These are phyloP conservation scores for Trifolium repens DNA, from an alignment of 306 rosid genomes.

Conservation along the genomic window DNA sequence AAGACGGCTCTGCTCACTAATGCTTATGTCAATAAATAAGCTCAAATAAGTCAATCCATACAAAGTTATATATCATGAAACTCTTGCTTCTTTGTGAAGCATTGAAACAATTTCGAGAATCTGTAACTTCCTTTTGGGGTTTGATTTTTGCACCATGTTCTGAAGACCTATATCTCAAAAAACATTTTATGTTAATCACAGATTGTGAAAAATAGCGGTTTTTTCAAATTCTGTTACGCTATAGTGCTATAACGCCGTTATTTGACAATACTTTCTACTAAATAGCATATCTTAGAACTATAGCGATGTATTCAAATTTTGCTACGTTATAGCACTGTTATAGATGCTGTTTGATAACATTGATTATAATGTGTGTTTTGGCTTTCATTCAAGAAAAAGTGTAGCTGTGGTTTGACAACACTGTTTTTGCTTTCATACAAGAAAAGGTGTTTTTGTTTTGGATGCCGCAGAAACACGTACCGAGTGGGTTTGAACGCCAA, in stretches of 20 bases:
- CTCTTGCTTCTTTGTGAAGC: slow-evolving; percentile 21
- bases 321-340: neutral
- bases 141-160: slow-evolving; percentile 34
- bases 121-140: slow-evolving; percentile 24
- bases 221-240: neutral
- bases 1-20: no score
- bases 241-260: neutral
- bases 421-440: neutral
- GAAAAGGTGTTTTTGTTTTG: neutral
- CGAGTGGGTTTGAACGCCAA: neutral
- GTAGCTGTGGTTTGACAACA: neutral
- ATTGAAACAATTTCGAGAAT: slow-evolving; percentile 3
- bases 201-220: neutral
- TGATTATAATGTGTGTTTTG: neutral
- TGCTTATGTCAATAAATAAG: no score
- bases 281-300: neutral
- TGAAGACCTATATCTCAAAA: slow-evolving; percentile 20
- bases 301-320: neutral
- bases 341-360: neutral
- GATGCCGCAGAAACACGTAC: no score
- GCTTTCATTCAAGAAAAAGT: neutral
- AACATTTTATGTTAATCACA: neutral
- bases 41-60: neutral
- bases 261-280: neutral
- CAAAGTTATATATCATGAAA: neutral